Evolutionary conservation across 2,329 filamentous ascomycete species (phyloP).

Genomic region (Calonectria leucothoes): DNA sequence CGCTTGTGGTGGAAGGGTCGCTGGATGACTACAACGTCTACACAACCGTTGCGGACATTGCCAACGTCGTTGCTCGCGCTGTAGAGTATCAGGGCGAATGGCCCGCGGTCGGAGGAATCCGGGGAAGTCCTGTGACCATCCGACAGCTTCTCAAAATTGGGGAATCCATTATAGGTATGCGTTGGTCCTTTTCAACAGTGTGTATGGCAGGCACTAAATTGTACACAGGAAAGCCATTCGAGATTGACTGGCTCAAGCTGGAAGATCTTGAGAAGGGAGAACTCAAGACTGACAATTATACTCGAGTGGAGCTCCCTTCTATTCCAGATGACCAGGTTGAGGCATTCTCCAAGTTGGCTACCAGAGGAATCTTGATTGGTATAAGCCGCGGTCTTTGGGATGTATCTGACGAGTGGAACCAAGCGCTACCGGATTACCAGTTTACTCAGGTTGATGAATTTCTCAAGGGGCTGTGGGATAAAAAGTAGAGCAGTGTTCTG

Average conservation of each 20-base stretch:
- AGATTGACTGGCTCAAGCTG: constrained; percentile 15
- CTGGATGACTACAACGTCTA: constrained; percentile 55
- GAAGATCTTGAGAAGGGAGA: constrained; percentile 29
- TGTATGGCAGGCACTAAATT: constrained; percentile 45
- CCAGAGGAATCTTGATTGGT: constrained; percentile 50
- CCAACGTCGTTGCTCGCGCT: constrained; percentile 50
- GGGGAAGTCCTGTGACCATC: constrained; percentile 49
- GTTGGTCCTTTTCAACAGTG: neutral
- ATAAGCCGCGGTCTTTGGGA: constrained; percentile 49
- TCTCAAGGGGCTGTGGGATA: constrained; percentile 42
- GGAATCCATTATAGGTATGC: constrained; percentile 51
- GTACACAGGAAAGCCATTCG: constrained; percentile 22
- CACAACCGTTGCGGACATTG: constrained; percentile 57
- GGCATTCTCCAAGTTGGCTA: constrained; percentile 34
- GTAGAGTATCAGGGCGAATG: constrained; percentile 57
- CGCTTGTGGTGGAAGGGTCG: constrained; percentile 53
- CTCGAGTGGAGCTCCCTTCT: constrained; percentile 12
- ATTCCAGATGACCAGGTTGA: constrained; percentile 30
- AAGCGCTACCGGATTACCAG: constrained; percentile 55
- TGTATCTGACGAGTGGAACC: constrained; percentile 58
- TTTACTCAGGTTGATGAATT: constrained; percentile 56
- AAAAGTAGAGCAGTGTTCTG: neutral
- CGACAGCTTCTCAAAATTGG: constrained; percentile 52
- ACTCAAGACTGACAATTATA: constrained; percentile 43
- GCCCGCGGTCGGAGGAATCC: constrained; percentile 55